Percentiles rank a stretch among this genome's conserved stretches.
phyloP scores from a whole-genome alignment of 2,329 filamentous ascomycete genomes.

The Beauveria varroae region DNA sequence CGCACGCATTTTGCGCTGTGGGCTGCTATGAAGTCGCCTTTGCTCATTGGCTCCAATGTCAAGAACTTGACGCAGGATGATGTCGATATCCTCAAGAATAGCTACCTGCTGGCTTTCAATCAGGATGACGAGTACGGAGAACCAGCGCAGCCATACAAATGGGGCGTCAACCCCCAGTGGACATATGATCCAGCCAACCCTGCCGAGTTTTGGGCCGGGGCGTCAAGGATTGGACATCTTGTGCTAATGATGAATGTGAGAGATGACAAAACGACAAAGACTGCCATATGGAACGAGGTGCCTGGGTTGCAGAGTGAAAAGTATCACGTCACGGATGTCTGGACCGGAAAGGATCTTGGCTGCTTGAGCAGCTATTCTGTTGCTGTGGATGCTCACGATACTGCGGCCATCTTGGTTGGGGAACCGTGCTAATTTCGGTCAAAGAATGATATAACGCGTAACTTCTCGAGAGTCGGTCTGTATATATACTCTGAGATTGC shows the following conservation, averaged over 20 bases:
- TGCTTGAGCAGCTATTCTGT: conserved; percentile 22
- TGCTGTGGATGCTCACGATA: conserved; percentile 28
- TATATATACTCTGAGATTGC: neutral
- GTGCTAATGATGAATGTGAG: conserved; percentile 41
- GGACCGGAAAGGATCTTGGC: conserved; percentile 35
- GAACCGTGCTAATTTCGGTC: neutral
- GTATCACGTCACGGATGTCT: conserved; percentile 37
- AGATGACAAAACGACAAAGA: conserved; percentile 24
- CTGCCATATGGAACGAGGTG: conserved; percentile 34
- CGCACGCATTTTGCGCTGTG: conserved; percentile 44
- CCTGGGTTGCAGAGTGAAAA: conserved; percentile 27
- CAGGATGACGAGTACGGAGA: conserved; percentile 36
- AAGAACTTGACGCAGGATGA: conserved; percentile 26
- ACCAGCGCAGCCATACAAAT: conserved; percentile 37
- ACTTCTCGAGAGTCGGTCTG: neutral
- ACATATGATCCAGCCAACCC: conserved; percentile 41
- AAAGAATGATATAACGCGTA: no score
- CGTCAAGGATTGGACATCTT: conserved; percentile 33
- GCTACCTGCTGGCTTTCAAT: conserved; percentile 32
- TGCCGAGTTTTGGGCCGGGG: conserved; percentile 42
- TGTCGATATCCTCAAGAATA: conserved; percentile 35
- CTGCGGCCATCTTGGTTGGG: conserved; percentile 20
- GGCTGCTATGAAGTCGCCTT: conserved; percentile 41
- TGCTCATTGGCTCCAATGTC: conserved; percentile 40
- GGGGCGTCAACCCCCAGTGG: conserved; percentile 41